These are phyloP conservation scores for Xylaria sp. DNA, from an alignment of 2,329 filamentous ascomycete species.

Conservation along the genomic window DNA sequence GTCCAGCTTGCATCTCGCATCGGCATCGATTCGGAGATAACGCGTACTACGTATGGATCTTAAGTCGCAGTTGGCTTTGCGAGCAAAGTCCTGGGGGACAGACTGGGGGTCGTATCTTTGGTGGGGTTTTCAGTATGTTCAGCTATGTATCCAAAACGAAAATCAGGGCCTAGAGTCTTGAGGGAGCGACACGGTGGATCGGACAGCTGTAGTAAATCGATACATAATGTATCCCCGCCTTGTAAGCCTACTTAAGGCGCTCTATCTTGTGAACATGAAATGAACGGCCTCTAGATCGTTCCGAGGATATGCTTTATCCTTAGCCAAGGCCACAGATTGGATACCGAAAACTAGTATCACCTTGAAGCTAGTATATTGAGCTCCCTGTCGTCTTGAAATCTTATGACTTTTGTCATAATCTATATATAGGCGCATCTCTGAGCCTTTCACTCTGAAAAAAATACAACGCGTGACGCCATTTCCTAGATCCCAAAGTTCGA, in stretches of 20 bases:
- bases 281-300: not conserved
- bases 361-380: not conserved
- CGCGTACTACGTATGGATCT: not conserved
- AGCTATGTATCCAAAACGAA: not conserved
- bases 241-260: not conserved
- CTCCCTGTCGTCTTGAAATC: not conserved
- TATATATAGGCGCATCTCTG: not conserved
- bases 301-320: not conserved
- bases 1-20: not conserved
- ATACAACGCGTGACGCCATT: not conserved
- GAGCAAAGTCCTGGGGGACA: not conserved
- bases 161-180: not conserved
- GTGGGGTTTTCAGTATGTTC: not conserved
- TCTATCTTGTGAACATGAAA: not conserved
- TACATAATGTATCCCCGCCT: not conserved
- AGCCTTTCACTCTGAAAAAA: not conserved
- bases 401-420: not conserved
- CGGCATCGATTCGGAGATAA: not conserved
- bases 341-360: not conserved
- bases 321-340: not conserved
- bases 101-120: not conserved
- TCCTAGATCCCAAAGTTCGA: not conserved
- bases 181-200: not conserved
- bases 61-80: not conserved
- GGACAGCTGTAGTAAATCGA: not conserved